Conservation (phyloP, 805 yeast species). For the Saccharomycopsis vini region DNA sequence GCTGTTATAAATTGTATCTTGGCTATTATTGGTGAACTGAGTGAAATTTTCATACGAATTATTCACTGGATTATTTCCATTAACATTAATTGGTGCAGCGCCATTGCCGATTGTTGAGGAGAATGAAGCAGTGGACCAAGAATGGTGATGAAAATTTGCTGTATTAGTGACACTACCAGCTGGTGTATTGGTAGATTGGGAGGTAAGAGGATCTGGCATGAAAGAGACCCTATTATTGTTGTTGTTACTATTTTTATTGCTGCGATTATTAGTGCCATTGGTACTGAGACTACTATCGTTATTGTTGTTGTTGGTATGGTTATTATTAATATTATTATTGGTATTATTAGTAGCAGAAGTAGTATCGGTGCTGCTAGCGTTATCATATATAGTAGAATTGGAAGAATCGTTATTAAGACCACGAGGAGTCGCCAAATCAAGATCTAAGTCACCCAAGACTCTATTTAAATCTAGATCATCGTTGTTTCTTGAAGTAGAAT, state of each 20-base stretch:
- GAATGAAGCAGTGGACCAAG: too few species aligned
- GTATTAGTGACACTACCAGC: background rate
- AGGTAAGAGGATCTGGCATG: background rate
- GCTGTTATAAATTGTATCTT: too few species aligned
- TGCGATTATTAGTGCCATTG: too few species aligned
- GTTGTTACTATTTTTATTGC: background rate
- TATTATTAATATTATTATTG: background rate
- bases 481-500: background rate
- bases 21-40: too few species aligned
- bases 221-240: background rate
- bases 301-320: too few species aligned
- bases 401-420: background rate
- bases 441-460: slow-evolving; percentile 15
- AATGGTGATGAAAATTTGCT: background rate
- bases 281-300: too few species aligned
- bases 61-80: too few species aligned
- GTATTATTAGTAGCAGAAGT: background rate
- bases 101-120: too few species aligned
- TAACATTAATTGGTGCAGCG: too few species aligned
- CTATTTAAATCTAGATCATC: slow-evolving; percentile 14
- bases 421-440: slow-evolving; percentile 12
- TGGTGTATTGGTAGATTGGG: background rate
- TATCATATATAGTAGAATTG: background rate
- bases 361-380: background rate
- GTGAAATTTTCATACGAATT: too few species aligned